A percentile compares a stretch with the other conserved stretches of the same genome.
Evolutionary conservation across 169 alveolate genomes (phyloP).

Genomic region (Plasmodium vivax): DNA sequence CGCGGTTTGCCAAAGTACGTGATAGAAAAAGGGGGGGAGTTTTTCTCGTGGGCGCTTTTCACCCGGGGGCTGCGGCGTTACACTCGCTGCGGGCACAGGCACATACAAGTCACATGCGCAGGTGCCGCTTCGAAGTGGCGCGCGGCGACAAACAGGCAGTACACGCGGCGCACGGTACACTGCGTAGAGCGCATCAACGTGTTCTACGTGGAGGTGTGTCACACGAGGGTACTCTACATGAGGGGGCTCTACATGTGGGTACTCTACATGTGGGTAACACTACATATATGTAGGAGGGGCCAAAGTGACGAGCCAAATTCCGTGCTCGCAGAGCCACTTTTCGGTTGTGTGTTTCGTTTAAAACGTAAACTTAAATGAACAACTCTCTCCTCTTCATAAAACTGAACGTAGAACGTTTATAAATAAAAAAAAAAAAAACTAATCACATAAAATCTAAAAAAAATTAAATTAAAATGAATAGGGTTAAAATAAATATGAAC

Average conservation of each 20-base stretch:
- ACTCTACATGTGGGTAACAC: no score
- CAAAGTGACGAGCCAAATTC: neutral
- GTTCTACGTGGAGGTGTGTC: neutral
- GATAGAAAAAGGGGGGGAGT: neutral
- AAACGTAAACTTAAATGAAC: neutral
- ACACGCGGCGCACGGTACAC: neutral
- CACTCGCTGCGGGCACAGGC: neutral
- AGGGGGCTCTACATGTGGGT: neutral
- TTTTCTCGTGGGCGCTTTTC: neutral
- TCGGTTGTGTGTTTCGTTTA: constrained; percentile 6
- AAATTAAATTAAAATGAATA: neutral
- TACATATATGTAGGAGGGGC: neutral
- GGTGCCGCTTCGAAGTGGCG: neutral
- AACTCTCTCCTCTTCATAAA: neutral
- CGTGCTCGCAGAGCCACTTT: neutral
- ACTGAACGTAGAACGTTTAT: neutral
- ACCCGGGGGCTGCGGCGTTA: neutral
- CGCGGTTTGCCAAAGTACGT: neutral
- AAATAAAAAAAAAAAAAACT: neutral
- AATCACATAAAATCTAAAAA: neutral
- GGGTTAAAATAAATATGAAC: neutral
- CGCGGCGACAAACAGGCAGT: neutral
- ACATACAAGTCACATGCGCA: neutral
- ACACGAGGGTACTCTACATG: no score
- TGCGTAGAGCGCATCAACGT: neutral